Base-by-base conservation (phyloP, 768 basidiomycete species). In the Podaxis rugospora region DNA sequence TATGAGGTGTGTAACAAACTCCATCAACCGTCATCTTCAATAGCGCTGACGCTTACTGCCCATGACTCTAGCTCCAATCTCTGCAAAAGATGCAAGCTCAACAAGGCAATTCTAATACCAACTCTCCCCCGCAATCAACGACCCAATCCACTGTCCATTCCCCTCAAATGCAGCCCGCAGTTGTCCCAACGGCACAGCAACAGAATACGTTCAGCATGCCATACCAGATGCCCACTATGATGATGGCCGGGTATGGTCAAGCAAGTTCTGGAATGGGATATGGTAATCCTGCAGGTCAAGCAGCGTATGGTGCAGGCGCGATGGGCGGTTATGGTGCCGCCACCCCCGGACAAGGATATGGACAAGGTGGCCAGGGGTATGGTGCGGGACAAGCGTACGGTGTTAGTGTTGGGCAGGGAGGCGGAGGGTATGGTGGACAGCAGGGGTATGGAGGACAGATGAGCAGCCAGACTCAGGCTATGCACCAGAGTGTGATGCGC, bases 401-500 rank as follows among this genome's bases (percentile, higher is more conserved):
- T 66, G 80, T 49, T 10, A 21, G 39, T n/a, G 39, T 55, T 51
- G 35, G 59, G 9, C 59, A 46, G 36, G 46, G 44, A n/a, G 78
- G 35, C 6, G 21, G 36, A 27, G 57, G 57, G 11, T 59, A 59
- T 18, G 57, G 49, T 52, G 60, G 63, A 57, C 69, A 68, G 23
- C 70, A 68, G 57, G 63, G 66, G 18, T 61, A 72, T 50, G 69
- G 68, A 35, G 64, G 57, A 18, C 54, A 59, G 49, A 32, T 37
- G 55, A 64, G 42, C 25, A 81, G 79, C 14, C 82, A 86, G 65
- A 79, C 83, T 40, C 88, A 89, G 63, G 83, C 89, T n/a, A 90
- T 92, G 86, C 90, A 91, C 57, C 86, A 88, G 68, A 91, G 89
- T 64, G 88, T 92, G 59, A 87, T 93, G 89, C 83, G 91, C 62